A percentile compares a stretch with the other conserved stretches of the same genome.
Evolutionary conservation across 345 rosid species (phyloP).

Genomic region (Gossypium turneri): DNA sequence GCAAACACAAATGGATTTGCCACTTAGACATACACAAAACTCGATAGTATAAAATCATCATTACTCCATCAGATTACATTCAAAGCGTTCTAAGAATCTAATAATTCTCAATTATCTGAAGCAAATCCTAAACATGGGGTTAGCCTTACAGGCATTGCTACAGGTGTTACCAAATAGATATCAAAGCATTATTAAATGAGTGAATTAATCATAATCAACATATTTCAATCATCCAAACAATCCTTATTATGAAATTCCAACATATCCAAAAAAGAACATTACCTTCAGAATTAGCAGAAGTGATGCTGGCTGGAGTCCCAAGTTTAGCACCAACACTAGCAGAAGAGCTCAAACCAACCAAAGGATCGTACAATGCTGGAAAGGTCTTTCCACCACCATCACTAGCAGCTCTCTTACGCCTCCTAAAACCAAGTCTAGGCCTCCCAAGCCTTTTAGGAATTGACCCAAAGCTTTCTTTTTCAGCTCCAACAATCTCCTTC

Average conservation of each 20-base stretch:
- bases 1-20: no score
- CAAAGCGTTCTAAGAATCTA: neutral
- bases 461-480: slow-evolving; percentile 29
- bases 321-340: slow-evolving; percentile 18
- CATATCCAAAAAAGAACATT: neutral
- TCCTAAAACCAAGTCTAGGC: slow-evolving; percentile 38
- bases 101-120: neutral
- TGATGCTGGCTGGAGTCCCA: slow-evolving; percentile 21
- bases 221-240: neutral
- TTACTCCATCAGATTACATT: neutral
- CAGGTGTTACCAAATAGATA: no score
- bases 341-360: slow-evolving; percentile 29
- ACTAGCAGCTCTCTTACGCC: slow-evolving; percentile 28
- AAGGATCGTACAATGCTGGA: slow-evolving; percentile 35
- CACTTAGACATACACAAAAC: neutral
- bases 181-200: no score
- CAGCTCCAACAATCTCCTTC: slow-evolving; percentile 12
- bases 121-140: no score
- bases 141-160: no score
- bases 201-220: no score
- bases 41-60: neutral
- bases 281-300: slow-evolving; percentile 23
- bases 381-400: slow-evolving; percentile 21
- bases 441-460: slow-evolving; percentile 24
- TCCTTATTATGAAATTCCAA: neutral